Conservation (phyloP, 139 green algal species). For the Volvox africanus region DNA sequence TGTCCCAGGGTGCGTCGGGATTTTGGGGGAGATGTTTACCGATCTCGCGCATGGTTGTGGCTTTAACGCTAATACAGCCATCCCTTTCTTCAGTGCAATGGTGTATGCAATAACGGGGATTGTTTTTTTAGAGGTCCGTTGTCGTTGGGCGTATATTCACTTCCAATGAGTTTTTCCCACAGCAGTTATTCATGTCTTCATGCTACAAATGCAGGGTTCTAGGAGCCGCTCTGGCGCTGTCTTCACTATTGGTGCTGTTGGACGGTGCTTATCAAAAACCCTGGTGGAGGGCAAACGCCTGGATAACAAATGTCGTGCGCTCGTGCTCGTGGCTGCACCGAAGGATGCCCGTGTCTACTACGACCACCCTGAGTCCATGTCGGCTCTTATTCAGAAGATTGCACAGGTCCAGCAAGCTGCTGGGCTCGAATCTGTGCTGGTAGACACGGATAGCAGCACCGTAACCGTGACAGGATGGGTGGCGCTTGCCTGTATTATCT, state of each 20-base stretch:
- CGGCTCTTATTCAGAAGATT: slow-evolving; percentile 60
- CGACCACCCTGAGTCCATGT: slow-evolving; percentile 60
- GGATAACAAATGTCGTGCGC: slow-evolving; percentile 54
- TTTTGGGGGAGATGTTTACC: no score
- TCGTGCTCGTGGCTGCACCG: slow-evolving; percentile 83
- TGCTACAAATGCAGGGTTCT: slow-evolving; percentile 20
- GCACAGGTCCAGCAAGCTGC: slow-evolving; percentile 67
- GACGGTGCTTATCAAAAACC: slow-evolving; percentile 83
- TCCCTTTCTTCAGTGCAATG: no score
- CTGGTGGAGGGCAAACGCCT: slow-evolving; percentile 66
- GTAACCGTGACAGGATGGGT: slow-evolving; percentile 86
- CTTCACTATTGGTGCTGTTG: slow-evolving; percentile 80
- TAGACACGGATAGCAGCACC: slow-evolving; percentile 64
- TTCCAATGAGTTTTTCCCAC: no score
- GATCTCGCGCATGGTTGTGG: no score
- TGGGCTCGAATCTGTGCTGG: slow-evolving; percentile 64
- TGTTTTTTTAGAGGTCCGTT: no score
- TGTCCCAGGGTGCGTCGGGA: slow-evolving; percentile 59
- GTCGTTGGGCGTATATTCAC: no score
- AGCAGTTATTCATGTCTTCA: no score
- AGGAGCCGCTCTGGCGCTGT: slow-evolving; percentile 58
- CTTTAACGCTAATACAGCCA: no score
- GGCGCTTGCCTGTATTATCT: slow-evolving; percentile 72
- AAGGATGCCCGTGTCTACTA: slow-evolving; percentile 71
- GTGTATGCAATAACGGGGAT: no score